Percentiles rank a stretch among this genome's conserved stretches.
Conservation (phyloP, 2,329 filamentous ascomycete genomes). For the Penicillium sp. region DNA sequence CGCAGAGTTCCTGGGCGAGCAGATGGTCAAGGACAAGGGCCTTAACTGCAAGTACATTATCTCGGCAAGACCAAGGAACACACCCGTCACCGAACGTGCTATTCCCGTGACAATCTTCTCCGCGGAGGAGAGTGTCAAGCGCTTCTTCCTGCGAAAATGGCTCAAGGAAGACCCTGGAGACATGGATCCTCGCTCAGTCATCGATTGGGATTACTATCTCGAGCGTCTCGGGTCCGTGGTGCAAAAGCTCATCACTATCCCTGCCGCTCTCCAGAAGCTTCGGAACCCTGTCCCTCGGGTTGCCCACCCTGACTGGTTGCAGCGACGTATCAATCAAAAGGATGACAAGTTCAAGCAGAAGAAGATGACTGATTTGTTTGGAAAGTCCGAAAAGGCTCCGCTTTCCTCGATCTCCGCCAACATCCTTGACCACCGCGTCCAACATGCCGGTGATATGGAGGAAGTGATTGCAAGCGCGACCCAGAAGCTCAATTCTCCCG, state of each 20-base stretch:
- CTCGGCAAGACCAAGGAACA: constrained; percentile 75
- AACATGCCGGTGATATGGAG: constrained; percentile 64
- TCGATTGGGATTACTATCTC: constrained; percentile 97
- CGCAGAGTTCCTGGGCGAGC: constrained; percentile 92
- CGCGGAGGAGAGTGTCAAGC: constrained; percentile 80
- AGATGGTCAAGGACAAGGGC: constrained; percentile 99
- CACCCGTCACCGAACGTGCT: constrained; percentile 89
- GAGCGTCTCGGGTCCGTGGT: constrained; percentile 95
- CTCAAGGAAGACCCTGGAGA: constrained; percentile 85
- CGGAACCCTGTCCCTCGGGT: constrained; percentile 91
- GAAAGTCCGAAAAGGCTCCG: constrained; percentile 56
- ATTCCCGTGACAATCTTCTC: constrained; percentile 97
- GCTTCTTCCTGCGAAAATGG: constrained; percentile 90
- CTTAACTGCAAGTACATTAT: constrained; percentile 99
- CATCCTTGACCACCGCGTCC: constrained; percentile 53
- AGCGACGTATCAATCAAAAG: constrained; percentile 86
- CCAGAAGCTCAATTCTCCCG: constrained; percentile 61
- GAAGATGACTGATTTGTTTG: constrained; percentile 93
- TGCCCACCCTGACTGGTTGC: constrained; percentile 92
- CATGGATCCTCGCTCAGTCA: constrained; percentile 80
- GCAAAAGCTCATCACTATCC: constrained; percentile 98
- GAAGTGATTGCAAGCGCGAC: constrained; percentile 63
- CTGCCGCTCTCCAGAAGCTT: constrained; percentile 90
- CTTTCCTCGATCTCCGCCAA: constrained; percentile 67
- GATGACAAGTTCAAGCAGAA: constrained; percentile 98